Base-by-base conservation (phyloP, 192 early-diverging fungal species). In the Rhizophagus sp. region DNA sequence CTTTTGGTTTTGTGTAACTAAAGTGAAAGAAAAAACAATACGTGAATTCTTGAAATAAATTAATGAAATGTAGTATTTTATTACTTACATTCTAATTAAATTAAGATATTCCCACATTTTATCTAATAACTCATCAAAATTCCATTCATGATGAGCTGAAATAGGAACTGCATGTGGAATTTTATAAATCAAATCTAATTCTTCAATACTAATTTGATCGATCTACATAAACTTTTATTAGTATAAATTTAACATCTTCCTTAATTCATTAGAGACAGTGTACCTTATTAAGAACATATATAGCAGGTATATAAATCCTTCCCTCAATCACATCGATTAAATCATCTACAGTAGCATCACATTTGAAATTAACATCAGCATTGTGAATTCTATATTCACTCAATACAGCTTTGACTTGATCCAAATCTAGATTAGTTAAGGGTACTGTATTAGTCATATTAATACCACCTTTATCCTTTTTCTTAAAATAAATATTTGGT, bases 281-380 rank as follows among this genome's bases (percentile, higher is more conserved):
- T 82, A 99, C 98, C 89, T 99, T 99, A 94, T 99, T 99, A 68
- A 99, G 87, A 24, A 99, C 97, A 79, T 99, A 99, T 52, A 98
- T 86, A 74, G 90, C 90, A 13, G 98, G 98, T 65, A 99, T 95
- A 87, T 99, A 99, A n/a, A 97, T 92, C 33, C 97, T 85, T 33
- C 96, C 97, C 83, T 99, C 98, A 66, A 99, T 92, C 11, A 99
- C 93, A 88, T 99, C 98, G 86, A 99, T 99, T 57, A 99, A 86
- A 73, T 99, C 97, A 85, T 99, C 98, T 62, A 90, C 90, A 6
- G 96, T 96, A 39, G 94, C 95, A 82, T 98, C 97, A 82, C 95
- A 96, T 82, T 95, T 94, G 87, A 99, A 94, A 67, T 88, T 90
- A 41, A 99, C 87, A 83, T 99, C 98, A 41, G 98, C 98, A 85